phyloP scores from a whole-genome alignment of 1,139 yeast genomes.

The Debaryomyces nepalensis region DNA sequence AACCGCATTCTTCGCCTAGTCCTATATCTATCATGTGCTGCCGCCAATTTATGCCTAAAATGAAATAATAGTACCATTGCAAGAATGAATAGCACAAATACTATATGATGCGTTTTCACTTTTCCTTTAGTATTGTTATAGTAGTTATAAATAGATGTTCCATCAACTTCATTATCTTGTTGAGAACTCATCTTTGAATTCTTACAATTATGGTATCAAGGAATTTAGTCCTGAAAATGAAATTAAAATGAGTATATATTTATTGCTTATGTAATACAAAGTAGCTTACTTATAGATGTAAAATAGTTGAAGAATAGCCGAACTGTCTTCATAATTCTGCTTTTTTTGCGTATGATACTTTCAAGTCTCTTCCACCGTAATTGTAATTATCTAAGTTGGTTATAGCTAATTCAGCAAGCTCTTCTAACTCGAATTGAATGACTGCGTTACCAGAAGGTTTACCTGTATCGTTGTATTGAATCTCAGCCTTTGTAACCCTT shows the following conservation, averaged over 20 bases:
- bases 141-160: background rate
- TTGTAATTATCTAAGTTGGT: conserved; percentile 74
- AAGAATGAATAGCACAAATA: conserved; percentile 5
- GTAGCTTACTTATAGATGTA: too few relatives aligned
- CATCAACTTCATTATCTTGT: conserved; percentile 1
- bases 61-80: conserved; percentile 24
- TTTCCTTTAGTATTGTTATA: conserved; percentile 2
- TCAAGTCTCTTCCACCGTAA: conserved; percentile 81
- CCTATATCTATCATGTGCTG: conserved; percentile 31
- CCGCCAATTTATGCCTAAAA: conserved; percentile 31
- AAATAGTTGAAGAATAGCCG: too few relatives aligned
- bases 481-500: conserved; percentile 74
- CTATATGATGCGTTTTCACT: conserved; percentile 8
- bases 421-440: conserved; percentile 72
- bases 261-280: conserved; percentile 9
- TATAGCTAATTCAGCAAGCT: conserved; percentile 76
- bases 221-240: background rate
- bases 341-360: conserved; percentile 63
- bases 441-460: conserved; percentile 85
- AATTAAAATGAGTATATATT: background rate
- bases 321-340: too few relatives aligned
- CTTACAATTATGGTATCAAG: background rate
- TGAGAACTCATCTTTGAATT: conserved; percentile 2
- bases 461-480: conserved; percentile 68
- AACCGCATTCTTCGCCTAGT: conserved; percentile 29